Evolutionary conservation across 78 protist genomes (phyloP).

Genomic region (Bodo saltans): DNA sequence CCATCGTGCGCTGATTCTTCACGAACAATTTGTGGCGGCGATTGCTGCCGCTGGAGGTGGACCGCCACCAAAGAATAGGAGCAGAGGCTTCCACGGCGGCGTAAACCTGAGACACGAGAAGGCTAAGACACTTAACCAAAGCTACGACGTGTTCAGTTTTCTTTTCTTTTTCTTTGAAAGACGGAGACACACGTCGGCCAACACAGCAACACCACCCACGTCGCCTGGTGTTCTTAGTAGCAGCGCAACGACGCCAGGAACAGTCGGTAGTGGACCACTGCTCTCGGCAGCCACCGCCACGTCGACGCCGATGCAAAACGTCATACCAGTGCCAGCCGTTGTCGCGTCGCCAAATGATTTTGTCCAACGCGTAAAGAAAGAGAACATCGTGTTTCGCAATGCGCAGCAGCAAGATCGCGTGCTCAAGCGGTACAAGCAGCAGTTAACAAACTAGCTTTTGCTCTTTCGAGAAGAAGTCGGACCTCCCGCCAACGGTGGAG

Average conservation of each 20-base stretch:
- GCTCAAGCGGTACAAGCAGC: too few species aligned
- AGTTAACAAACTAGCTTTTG: too few species aligned
- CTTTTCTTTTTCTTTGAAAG: too few species aligned
- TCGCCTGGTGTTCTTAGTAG: background rate
- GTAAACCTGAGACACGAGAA: too few species aligned
- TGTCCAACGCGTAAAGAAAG: background rate
- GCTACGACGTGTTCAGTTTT: background rate
- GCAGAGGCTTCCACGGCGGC: background rate
- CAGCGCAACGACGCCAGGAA: background rate
- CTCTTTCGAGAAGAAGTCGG: too few species aligned
- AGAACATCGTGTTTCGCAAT: conserved; percentile 60
- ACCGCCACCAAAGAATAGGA: background rate
- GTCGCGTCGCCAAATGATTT: background rate
- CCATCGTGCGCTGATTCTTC: conserved; percentile 17
- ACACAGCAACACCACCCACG: background rate
- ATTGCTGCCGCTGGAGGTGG: background rate
- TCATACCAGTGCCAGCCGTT: conserved; percentile 55
- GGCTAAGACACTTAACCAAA: background rate
- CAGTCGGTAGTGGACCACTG: background rate
- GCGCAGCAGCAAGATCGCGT: conserved; percentile 72
- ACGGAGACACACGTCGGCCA: background rate
- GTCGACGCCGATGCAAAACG: conserved; percentile 12
- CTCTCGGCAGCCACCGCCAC: background rate
- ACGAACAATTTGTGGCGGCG: background rate
- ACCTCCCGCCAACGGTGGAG: too few species aligned